phyloP scores from a whole-genome alignment of 176 grass and related monocot genomes.

The Saccharum officinarum region DNA sequence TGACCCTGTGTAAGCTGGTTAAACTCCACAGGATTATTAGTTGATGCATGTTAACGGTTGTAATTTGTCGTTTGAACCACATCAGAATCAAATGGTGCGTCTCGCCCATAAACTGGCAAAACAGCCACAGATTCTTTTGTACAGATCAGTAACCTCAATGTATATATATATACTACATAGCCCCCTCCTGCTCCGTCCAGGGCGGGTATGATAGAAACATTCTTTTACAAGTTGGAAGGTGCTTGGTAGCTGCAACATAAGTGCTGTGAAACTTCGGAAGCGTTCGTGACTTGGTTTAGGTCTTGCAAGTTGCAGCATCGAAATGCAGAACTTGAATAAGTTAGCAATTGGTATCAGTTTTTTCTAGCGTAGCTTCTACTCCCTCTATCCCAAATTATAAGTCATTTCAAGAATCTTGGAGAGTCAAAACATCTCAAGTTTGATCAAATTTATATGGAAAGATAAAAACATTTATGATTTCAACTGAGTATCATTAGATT shows the following conservation, averaged over 20 bases:
- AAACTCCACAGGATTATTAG: slow-evolving; percentile 25
- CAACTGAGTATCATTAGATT: no score
- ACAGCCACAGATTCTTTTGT: slow-evolving; percentile 51
- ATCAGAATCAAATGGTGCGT: slow-evolving; percentile 4
- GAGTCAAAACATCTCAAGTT: no score
- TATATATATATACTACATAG: slow-evolving; percentile 39
- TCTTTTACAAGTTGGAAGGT: slow-evolving; percentile 17
- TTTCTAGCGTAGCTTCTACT: background rate
- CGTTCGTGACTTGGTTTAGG: background rate
- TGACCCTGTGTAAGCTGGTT: slow-evolving; percentile 69
- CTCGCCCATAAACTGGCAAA: slow-evolving; percentile 33
- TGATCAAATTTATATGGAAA: no score
- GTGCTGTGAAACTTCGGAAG: background rate
- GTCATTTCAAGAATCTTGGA: no score
- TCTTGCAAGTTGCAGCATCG: background rate
- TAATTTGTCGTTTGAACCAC: slow-evolving; percentile 33
- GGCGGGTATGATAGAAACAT: slow-evolving; percentile 43
- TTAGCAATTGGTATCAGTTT: background rate
- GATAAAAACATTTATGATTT: no score
- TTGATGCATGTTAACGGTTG: slow-evolving; percentile 13
- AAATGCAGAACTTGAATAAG: background rate
- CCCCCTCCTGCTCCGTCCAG: background rate
- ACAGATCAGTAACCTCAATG: slow-evolving; percentile 33
- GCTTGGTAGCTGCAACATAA: background rate
- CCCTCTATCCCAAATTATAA: no score